These are phyloP conservation scores for Paxillus involutus DNA, from an alignment of 768 basidiomycete species.

Conservation along the genomic window DNA sequence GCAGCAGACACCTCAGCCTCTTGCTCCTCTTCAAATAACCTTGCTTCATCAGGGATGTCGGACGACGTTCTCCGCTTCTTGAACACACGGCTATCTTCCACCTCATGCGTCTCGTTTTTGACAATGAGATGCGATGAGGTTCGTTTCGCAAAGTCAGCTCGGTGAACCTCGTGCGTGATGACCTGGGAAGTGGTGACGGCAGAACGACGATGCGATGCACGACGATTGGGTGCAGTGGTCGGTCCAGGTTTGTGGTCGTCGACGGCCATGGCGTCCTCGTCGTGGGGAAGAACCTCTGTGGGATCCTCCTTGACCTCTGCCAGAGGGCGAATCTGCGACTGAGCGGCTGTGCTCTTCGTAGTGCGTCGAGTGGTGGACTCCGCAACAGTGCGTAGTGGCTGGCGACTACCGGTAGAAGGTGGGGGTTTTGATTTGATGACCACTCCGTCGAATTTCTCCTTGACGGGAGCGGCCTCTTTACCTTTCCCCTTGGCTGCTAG, in stretches of 20 bases:
- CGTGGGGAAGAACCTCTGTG: conserved; percentile 18
- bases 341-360: conserved; percentile 26
- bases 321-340: conserved; percentile 21
- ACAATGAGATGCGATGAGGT: conserved; percentile 33
- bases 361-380: conserved; percentile 37
- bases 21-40: conserved; percentile 41
- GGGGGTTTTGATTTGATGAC: conserved; percentile 51
- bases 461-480: conserved; percentile 38
- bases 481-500: conserved; percentile 58
- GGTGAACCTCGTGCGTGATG: conserved; percentile 29
- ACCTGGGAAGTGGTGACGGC: conserved; percentile 10
- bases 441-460: conserved; percentile 62
- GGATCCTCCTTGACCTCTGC: conserved; percentile 31
- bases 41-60: conserved; percentile 46
- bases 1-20: conserved; percentile 37
- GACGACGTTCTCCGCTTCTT: conserved; percentile 82
- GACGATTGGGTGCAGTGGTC: neutral
- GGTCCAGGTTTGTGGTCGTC: conserved; percentile 39
- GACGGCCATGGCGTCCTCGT: conserved; percentile 55
- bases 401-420: conserved; percentile 37
- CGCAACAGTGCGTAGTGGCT: conserved; percentile 55
- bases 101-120: conserved; percentile 39
- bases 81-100: conserved; percentile 56
- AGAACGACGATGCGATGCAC: conserved; percentile 32
- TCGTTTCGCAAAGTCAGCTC: conserved; percentile 26